Evolutionary conservation across 2,329 filamentous ascomycete species (phyloP).

Genomic region (Colletotrichum caudatum): DNA sequence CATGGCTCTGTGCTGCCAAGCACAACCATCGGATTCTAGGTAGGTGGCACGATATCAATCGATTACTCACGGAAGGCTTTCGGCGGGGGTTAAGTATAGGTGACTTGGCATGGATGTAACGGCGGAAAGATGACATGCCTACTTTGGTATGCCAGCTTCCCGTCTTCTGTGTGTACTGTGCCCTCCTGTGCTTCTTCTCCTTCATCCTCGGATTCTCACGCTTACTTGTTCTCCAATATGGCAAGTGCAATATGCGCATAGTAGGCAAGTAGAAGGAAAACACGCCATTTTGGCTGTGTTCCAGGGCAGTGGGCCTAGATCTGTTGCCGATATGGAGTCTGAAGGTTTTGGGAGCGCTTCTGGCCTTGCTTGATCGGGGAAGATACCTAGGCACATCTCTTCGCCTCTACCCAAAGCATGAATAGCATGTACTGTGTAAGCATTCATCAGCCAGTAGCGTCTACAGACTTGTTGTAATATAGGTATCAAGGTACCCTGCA

Average conservation of each 20-base stretch:
- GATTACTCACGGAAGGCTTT: slow-evolving; percentile 10
- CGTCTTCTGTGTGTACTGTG: neutral
- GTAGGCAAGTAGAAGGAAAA: neutral
- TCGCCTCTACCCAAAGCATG: neutral
- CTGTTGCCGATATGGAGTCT: slow-evolving; percentile 1
- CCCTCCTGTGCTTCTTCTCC: neutral
- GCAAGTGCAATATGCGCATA: neutral
- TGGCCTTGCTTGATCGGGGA: neutral
- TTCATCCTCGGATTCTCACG: neutral
- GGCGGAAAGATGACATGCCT: neutral
- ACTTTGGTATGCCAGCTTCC: neutral
- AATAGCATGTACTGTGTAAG: neutral
- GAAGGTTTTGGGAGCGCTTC: slow-evolving; percentile 13
- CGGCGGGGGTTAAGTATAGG: slow-evolving; percentile 21
- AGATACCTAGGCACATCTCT: neutral
- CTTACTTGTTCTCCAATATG: neutral
- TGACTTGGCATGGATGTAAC: neutral
- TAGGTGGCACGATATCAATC: neutral
- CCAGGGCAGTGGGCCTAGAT: slow-evolving; percentile 24
- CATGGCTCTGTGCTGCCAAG: slow-evolving; percentile 14
- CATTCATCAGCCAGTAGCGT: neutral
- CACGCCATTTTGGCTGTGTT: slow-evolving; percentile 3
- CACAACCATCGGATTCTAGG: neutral
- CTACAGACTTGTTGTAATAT: neutral
- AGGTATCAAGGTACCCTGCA: neutral